Evolutionary conservation across 2,329 filamentous ascomycete species (phyloP), one percentile per base, ranked within the genome.

Genomic region (Colletotrichum sp.): DNA sequence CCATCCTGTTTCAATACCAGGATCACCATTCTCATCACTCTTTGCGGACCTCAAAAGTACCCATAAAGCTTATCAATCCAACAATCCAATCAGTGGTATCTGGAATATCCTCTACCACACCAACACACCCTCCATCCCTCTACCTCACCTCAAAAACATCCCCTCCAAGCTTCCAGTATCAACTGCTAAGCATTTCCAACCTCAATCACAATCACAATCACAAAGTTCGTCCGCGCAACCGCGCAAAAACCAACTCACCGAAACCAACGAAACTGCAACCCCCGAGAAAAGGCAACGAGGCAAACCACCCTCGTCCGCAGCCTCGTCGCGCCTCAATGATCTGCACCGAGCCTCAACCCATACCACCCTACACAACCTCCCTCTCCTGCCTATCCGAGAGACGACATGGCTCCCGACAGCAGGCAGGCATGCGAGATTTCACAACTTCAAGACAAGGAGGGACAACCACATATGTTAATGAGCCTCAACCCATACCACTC

Each of bases 341-440:
- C 44, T 52, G 44, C 44, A 52, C n/a, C n/a, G 44, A 22, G 44
- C 44, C 44, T 52, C 44, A 52, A 52, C n/a, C 44, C 44, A 22
- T 52, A 52, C n/a, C n/a, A 52, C 44, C n/a, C 44, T 48, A 3
- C 44, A 22, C 44, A 48, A 22, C n/a, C 44, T 22, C n/a, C 18
- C 44, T n/a, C 44, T 48, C 44, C 44, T 48, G 44, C 44, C 44
- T 48, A 22, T 48, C 10, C n/a, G n/a, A 22, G 44, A 22, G 44
- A 48, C 44, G n/a, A 4, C 44, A 48, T 1, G 6, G 0, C n/a
- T 22, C 44, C 10, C n/a, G 1, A 48, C 6, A 7, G 10, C n/a
- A 48, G 10, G 44, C 44, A 48, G n/a, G 12, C n/a, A n/a, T 48
- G 10, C 44, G n/a, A 48, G 44, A 13, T n/a, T 48, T 48, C 44